Evolutionary conservation across 2,329 filamentous ascomycete species (phyloP).

Genomic region (Diaporthe sp.): DNA sequence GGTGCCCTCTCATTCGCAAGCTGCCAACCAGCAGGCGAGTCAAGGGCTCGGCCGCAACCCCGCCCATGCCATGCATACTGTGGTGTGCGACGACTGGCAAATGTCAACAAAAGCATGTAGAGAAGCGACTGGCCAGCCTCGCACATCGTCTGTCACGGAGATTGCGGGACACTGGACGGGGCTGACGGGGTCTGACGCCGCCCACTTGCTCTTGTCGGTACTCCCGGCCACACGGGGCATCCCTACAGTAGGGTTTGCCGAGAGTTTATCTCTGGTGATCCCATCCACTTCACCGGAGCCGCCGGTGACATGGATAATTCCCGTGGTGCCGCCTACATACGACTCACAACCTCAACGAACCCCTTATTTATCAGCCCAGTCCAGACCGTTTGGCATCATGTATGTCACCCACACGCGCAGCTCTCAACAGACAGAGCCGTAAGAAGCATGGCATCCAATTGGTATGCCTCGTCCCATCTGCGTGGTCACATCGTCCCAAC

Average conservation of each 20-base stretch:
- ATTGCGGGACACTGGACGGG: slow-evolving; percentile 26
- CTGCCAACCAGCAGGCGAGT: slow-evolving; percentile 21
- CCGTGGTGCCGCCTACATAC: slow-evolving; percentile 7
- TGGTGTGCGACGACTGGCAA: not conserved
- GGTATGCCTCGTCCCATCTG: not conserved
- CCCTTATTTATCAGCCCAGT: slow-evolving; percentile 11
- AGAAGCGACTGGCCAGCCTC: slow-evolving; percentile 6
- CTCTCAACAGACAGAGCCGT: not conserved
- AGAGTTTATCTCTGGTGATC: slow-evolving; percentile 31
- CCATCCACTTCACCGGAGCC: slow-evolving; percentile 22
- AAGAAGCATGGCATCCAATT: not conserved
- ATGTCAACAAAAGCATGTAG: not conserved
- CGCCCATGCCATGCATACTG: slow-evolving; percentile 7
- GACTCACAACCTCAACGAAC: not conserved
- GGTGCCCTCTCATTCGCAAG: not conserved
- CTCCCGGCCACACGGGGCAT: slow-evolving; percentile 24
- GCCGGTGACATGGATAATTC: slow-evolving; percentile 21
- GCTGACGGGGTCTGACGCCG: slow-evolving; percentile 25
- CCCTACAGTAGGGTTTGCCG: slow-evolving; percentile 29
- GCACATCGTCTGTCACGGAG: slow-evolving; percentile 23
- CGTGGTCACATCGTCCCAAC: not conserved
- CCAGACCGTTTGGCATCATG: not conserved
- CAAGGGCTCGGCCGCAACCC: slow-evolving; percentile 7
- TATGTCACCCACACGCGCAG: not conserved
- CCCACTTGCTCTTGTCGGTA: slow-evolving; percentile 23